Percentiles rank a stretch among this genome's conserved stretches.
phyloP scores from a whole-genome alignment of 2,329 filamentous ascomycete genomes.

The Sporothrix humicola region DNA sequence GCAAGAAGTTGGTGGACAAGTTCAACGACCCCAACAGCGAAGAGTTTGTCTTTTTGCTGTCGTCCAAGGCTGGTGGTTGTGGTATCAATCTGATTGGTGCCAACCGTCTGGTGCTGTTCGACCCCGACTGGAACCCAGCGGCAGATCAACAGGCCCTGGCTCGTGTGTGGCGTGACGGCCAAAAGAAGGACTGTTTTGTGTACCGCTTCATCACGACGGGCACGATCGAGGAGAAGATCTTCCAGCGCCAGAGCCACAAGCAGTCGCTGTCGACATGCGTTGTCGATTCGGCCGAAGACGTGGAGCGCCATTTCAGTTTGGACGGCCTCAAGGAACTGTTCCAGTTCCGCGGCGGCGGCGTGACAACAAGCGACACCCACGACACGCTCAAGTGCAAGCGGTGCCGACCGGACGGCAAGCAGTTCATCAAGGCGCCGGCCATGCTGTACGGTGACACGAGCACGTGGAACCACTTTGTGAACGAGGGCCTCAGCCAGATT shows the following conservation, averaged over 20 bases:
- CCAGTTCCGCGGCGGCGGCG: slow-evolving; percentile 74
- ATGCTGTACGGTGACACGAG: slow-evolving; percentile 98
- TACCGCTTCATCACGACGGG: slow-evolving; percentile 99
- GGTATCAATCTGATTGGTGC: slow-evolving; percentile 95
- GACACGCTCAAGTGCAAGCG: slow-evolving; percentile 99
- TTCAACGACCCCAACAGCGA: slow-evolving; percentile 92
- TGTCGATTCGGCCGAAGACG: slow-evolving; percentile 94
- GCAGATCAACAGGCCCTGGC: slow-evolving; percentile 96
- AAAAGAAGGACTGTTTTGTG: slow-evolving; percentile 99
- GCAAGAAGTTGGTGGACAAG: slow-evolving; percentile 94
- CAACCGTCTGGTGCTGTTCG: slow-evolving; percentile 93
- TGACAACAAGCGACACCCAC: slow-evolving; percentile 88
- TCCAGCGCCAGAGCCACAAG: slow-evolving; percentile 97
- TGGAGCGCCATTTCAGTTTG: slow-evolving; percentile 93
- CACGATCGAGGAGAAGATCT: slow-evolving; percentile 99
- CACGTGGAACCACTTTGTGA: slow-evolving; percentile 98
- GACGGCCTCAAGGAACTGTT: slow-evolving; percentile 92
- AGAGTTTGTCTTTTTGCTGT: slow-evolving; percentile 95
- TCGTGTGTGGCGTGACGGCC: slow-evolving; percentile 97
- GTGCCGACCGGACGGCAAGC: slow-evolving; percentile 84
- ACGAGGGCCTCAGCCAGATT: slow-evolving; percentile 77
- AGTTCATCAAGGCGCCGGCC: slow-evolving; percentile 87
- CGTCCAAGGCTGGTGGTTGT: slow-evolving; percentile 94
- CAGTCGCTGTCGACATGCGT: slow-evolving; percentile 95
- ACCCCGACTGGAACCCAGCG: slow-evolving; percentile 97